Evolutionary conservation across 1,284 basidiomycete genomes (phyloP).

Genomic region (Somion occarium): DNA sequence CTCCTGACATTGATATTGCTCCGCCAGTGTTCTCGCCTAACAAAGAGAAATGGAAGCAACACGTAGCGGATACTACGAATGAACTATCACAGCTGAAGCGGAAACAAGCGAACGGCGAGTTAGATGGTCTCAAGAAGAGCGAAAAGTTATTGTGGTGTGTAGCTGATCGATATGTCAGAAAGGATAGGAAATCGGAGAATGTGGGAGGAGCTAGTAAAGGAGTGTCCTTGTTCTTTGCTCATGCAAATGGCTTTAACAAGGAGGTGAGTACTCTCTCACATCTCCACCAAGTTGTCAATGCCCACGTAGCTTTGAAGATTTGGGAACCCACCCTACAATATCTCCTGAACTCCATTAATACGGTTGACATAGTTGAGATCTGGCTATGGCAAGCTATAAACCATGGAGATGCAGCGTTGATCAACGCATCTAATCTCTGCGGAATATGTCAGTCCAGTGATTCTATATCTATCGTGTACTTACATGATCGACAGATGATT

Average conservation of each 20-base stretch:
- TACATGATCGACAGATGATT: slow-evolving; percentile 33
- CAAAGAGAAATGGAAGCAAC: slow-evolving; percentile 27
- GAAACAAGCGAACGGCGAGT: slow-evolving; percentile 21
- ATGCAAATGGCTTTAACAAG: slow-evolving; percentile 32
- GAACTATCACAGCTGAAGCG: slow-evolving; percentile 19
- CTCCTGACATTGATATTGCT: slow-evolving; percentile 36
- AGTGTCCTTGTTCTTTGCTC: slow-evolving; percentile 28
- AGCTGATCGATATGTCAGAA: slow-evolving; percentile 28
- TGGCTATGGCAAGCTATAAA: slow-evolving; percentile 54
- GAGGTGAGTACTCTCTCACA: slow-evolving; percentile 41
- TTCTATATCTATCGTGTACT: slow-evolving; percentile 2
- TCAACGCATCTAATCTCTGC: slow-evolving; percentile 44
- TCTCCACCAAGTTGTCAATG: slow-evolving; percentile 39
- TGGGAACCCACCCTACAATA: slow-evolving; percentile 28
- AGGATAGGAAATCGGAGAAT: slow-evolving; percentile 12
- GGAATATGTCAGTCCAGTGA: slow-evolving; percentile 34
- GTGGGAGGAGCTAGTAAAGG: slow-evolving; percentile 24
- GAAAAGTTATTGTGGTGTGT: slow-evolving; percentile 27
- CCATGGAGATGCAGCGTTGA: slow-evolving; percentile 47
- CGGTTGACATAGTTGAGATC: slow-evolving; percentile 41
- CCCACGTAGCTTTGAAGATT: slow-evolving; percentile 50
- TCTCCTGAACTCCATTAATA: slow-evolving; percentile 17
- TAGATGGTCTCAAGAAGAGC: slow-evolving; percentile 11
- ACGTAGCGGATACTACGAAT: slow-evolving; percentile 17
- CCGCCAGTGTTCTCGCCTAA: slow-evolving; percentile 23